phyloP scores from a whole-genome alignment of 805 yeast species.

The Ogataea degrootiae region DNA sequence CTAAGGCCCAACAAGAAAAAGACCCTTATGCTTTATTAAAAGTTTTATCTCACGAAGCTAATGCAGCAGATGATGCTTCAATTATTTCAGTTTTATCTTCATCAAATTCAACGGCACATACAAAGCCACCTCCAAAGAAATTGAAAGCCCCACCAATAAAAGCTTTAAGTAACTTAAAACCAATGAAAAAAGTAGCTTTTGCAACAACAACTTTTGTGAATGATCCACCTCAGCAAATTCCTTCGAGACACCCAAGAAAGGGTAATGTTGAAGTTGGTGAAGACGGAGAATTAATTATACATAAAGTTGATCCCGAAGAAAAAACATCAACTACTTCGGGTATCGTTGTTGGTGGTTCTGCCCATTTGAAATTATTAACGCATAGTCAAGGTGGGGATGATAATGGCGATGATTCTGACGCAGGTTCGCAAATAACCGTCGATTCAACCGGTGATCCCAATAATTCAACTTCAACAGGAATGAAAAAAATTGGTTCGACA shows the following conservation, averaged over 20 bases:
- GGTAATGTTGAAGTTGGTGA: conserved; percentile 57
- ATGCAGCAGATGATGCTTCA: conserved; percentile 4
- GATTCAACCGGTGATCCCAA: background rate
- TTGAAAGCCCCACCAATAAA: conserved; percentile 27
- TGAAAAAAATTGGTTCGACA: conserved; percentile 15
- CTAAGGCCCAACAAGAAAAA: conserved; percentile 16
- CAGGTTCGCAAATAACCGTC: conserved; percentile 5
- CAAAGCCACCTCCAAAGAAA: conserved; percentile 27
- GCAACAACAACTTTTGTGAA: conserved; percentile 65
- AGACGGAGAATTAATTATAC: conserved; percentile 32
- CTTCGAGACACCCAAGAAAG: conserved; percentile 73
- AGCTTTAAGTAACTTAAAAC: conserved; percentile 24
- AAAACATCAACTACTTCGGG: conserved; percentile 49
- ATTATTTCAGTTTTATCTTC: conserved; percentile 7
- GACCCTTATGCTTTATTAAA: conserved; percentile 10
- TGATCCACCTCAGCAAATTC: conserved; percentile 95
- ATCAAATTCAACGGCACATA: conserved; percentile 10
- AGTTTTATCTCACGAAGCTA: conserved; percentile 14
- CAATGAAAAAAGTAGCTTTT: conserved; percentile 65
- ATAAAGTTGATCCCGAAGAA: conserved; percentile 30
- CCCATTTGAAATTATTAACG: conserved; percentile 47
- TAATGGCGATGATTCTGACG: conserved; percentile 5
- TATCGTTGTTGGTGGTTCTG: conserved; percentile 75
- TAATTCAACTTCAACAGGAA: conserved; percentile 5
- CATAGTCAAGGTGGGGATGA: conserved; percentile 7